phyloP scores from a whole-genome alignment of 2,329 filamentous ascomycete species.

The Aureobasidium leucospermi region DNA sequence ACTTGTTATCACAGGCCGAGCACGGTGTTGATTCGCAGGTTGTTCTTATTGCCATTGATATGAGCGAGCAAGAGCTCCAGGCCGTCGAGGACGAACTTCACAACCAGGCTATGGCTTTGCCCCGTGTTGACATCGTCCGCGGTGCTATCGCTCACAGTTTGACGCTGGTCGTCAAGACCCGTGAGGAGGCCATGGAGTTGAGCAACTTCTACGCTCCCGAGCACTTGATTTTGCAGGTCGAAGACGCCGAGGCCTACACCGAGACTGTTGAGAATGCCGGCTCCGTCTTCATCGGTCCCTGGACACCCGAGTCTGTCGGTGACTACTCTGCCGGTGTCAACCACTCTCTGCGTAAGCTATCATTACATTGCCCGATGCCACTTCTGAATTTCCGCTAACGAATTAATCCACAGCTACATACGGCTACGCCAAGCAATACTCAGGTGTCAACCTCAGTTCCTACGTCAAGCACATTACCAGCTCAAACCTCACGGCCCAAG shows the following conservation, averaged over 20 bases:
- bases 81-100: constrained; percentile 92
- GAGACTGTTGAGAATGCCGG: constrained; percentile 85
- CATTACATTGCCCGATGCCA: constrained; percentile 23
- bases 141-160: constrained; percentile 87
- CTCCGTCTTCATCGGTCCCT: constrained; percentile 89
- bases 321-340: constrained; percentile 98
- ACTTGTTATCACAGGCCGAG: constrained; percentile 90
- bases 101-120: constrained; percentile 75
- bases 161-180: constrained; percentile 68
- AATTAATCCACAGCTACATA: constrained; percentile 64
- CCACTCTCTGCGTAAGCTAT: constrained; percentile 81
- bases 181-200: constrained; percentile 68
- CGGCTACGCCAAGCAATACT: constrained; percentile 97
- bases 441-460: constrained; percentile 88
- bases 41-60: constrained; percentile 76
- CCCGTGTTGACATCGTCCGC: constrained; percentile 85
- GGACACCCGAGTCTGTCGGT: constrained; percentile 96
- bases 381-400: neutral
- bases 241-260: constrained; percentile 66
- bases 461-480: constrained; percentile 98
- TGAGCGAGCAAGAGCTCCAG: constrained; percentile 62
- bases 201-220: constrained; percentile 96
- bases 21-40: constrained; percentile 96
- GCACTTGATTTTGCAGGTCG: constrained; percentile 86
- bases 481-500: constrained; percentile 78